Evolutionary conservation across 1,284 basidiomycete species (phyloP).

Genomic region (Ceratobasidium sp.): DNA sequence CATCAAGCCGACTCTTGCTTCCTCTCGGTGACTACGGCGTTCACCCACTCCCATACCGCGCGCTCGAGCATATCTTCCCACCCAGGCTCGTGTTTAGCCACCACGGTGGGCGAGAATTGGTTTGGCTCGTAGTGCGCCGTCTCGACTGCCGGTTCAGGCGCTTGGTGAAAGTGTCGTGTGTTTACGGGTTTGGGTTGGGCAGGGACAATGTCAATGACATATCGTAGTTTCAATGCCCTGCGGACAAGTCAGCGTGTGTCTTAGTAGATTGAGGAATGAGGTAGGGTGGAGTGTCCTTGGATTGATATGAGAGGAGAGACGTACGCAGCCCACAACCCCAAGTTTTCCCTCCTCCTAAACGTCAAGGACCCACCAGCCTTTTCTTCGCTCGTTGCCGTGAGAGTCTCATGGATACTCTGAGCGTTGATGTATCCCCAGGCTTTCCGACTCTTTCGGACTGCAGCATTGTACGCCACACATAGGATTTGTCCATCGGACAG

Average conservation of each 20-base stretch:
- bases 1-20: not conserved
- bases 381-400: conserved; percentile 48
- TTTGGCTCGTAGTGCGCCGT: conserved; percentile 39
- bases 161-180: conserved; percentile 44
- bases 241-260: conserved; percentile 2
- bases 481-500: conserved; percentile 80
- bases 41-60: conserved; percentile 69
- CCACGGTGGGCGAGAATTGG: conserved; percentile 59
- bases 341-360: conserved; percentile 81
- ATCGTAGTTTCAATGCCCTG: conserved; percentile 81
- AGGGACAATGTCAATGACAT: conserved; percentile 59
- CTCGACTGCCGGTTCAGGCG: conserved; percentile 48
- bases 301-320: conserved; percentile 49
- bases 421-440: conserved; percentile 87
- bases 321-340: conserved; percentile 81
- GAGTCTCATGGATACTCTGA: conserved; percentile 74
- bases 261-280: not conserved
- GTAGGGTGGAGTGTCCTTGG: not conserved
- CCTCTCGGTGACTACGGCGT: conserved; percentile 69
- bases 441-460: conserved; percentile 75
- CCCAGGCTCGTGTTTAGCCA: conserved; percentile 74
- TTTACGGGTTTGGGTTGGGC: conserved; percentile 42
- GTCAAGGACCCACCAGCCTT: conserved; percentile 65
- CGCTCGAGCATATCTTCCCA: conserved; percentile 81
- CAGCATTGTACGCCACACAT: conserved; percentile 79